phyloP scores from a whole-genome alignment of 805 yeast species.

The Ogataea pini region DNA sequence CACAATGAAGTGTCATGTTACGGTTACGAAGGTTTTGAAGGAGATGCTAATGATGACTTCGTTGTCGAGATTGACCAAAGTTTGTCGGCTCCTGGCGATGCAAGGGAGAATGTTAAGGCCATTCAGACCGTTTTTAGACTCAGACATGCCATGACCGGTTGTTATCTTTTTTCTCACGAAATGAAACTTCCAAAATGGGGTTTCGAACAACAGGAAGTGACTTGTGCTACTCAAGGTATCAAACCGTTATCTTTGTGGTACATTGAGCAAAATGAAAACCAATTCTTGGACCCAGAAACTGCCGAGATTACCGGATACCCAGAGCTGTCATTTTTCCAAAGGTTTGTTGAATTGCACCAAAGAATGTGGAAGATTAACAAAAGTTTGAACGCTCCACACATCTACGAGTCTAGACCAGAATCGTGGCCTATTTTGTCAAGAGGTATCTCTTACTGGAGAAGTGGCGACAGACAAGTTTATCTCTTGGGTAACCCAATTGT shows the following conservation, averaged over 20 bases:
- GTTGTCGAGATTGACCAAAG: conserved; percentile 68
- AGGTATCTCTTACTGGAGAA: conserved; percentile 83
- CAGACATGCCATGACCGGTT: conserved; percentile 77
- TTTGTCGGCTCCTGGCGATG: conserved; percentile 49
- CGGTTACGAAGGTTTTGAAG: conserved; percentile 74
- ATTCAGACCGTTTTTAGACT: conserved; percentile 70
- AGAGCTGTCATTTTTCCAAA: conserved; percentile 53
- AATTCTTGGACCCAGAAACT: conserved; percentile 40
- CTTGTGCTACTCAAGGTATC: conserved; percentile 72
- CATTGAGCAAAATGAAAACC: conserved; percentile 66
- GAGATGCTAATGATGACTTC: conserved; percentile 86
- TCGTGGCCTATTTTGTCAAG: conserved; percentile 75
- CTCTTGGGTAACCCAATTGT: conserved; percentile 75
- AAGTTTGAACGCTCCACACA: conserved; percentile 67
- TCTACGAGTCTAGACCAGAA: conserved; percentile 68
- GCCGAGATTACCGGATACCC: conserved; percentile 56
- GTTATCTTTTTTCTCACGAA: conserved; percentile 74
- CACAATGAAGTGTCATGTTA: conserved; percentile 79
- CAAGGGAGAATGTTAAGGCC: conserved; percentile 60
- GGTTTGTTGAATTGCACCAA: conserved; percentile 64
- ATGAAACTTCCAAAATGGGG: conserved; percentile 82
- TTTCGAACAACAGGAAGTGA: conserved; percentile 80
- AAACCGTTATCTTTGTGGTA: conserved; percentile 66
- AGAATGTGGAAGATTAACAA: conserved; percentile 78
- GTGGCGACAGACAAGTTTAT: conserved; percentile 55